Base-by-base conservation (phyloP, 2,329 filamentous ascomycete species). In the Diaporthe citri region DNA sequence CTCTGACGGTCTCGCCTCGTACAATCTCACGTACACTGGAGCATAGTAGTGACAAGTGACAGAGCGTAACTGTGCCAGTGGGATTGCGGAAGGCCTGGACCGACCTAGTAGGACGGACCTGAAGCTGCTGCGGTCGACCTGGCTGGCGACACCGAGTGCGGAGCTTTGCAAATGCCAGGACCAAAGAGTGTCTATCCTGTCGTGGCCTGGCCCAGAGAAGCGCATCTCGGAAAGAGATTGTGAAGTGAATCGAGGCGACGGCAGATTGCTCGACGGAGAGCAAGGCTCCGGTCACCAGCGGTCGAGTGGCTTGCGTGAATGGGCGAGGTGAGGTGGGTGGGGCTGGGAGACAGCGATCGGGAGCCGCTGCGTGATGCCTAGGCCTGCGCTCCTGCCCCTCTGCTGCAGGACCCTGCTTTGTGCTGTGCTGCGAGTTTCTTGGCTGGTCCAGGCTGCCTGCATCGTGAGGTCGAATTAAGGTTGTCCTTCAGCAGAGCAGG, bases 381-480 rank as follows among this genome's bases (percentile, higher is more conserved):
- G 22, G 22, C 22, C 34, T 17, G 56, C 56, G 7, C 22, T 41
- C 36, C 12, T 60, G 57, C 28, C n/a, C 52, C 6, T 28, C 4
- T 22, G 56, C 57, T 43, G 57, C 57, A 62, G 57, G n/a, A 6
- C 13, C 57, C 12, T 62, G 39, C n/a, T n/a, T 13, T 66, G 28
- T n/a, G 60, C 28, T 43, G 59, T 41, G 39, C 17, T 31, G 59
- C 17, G 59, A 62, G 36, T 6, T 6, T 28, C 20, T 43, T 62
- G 59, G 39, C 22, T 20, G 34, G 22, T 7, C 22, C 25, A 9
- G 70, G 22, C 25, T 1, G 46, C 46, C 46, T 46, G 46, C 3
- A 20, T 64, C 57, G 57, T 64, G 71, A 56, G 20, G 71, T 72
- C 51, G 57, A 64, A 72, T 64, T 72, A 72, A 72, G 71, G 46